phyloP scores from a whole-genome alignment of 495 filamentous ascomycete species.

The Ascobolus immersus region DNA sequence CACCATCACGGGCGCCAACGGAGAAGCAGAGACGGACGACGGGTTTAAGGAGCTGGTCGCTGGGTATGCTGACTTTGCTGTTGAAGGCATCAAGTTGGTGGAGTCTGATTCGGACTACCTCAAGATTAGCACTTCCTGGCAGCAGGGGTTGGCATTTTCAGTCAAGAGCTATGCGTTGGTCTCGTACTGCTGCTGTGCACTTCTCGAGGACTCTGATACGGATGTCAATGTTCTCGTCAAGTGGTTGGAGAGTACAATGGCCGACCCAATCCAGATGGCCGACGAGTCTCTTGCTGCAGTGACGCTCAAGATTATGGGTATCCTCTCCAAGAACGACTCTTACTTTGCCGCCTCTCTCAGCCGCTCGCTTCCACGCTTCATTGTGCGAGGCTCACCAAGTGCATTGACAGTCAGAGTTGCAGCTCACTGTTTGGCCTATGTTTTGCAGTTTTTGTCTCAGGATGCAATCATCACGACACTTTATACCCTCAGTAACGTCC shows the following conservation, averaged over 20 bases:
- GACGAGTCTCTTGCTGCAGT: slow-evolving; percentile 45
- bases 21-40: slow-evolving; percentile 15
- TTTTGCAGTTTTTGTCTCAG: slow-evolving; percentile 56
- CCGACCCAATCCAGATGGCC: slow-evolving; percentile 56
- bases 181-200: slow-evolving; percentile 59
- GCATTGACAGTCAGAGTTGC: slow-evolving; percentile 42
- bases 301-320: slow-evolving; percentile 55
- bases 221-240: slow-evolving; percentile 56
- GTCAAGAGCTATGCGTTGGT: slow-evolving; percentile 62
- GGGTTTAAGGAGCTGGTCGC: slow-evolving; percentile 26
- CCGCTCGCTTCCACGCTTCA: slow-evolving; percentile 55
- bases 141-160: slow-evolving; percentile 63
- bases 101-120: slow-evolving; percentile 76
- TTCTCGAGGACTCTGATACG: slow-evolving; percentile 51
- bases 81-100: slow-evolving; percentile 59
- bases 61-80: slow-evolving; percentile 43
- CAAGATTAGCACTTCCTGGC: slow-evolving; percentile 57
- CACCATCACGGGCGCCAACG: too few species aligned
- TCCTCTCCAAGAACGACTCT: slow-evolving; percentile 48
- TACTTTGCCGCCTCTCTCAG: slow-evolving; percentile 49
- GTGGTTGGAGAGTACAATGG: slow-evolving; percentile 62
- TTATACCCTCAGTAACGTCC: slow-evolving; percentile 76
- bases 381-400: slow-evolving; percentile 51
- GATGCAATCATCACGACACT: slow-evolving; percentile 85
- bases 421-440: slow-evolving; percentile 52